phyloP scores from a whole-genome alignment of 2,329 filamentous ascomycete genomes.

The Aspergillus chevalieri region DNA sequence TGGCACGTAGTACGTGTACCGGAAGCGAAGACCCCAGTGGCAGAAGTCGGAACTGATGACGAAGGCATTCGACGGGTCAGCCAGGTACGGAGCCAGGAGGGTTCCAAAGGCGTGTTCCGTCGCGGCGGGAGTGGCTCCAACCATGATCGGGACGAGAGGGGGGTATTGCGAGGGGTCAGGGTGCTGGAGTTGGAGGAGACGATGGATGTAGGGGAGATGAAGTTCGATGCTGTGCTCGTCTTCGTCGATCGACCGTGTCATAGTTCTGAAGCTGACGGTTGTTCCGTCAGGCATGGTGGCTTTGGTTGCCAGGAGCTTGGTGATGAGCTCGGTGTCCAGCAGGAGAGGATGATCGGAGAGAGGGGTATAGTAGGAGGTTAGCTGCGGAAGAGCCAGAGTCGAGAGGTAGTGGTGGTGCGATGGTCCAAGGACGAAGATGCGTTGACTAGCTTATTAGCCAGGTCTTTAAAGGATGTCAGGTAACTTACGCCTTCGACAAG shows the following conservation, averaged over 20 bases:
- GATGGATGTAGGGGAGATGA: slow-evolving; percentile 91
- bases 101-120: slow-evolving; percentile 64
- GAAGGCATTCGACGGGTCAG: slow-evolving; percentile 68
- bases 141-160: slow-evolving; percentile 73
- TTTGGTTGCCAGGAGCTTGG: slow-evolving; percentile 27
- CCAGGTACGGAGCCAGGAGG: slow-evolving; percentile 70
- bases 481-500: slow-evolving; percentile 61
- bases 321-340: slow-evolving; percentile 39
- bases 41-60: slow-evolving; percentile 94
- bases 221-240: slow-evolving; percentile 93
- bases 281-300: slow-evolving; percentile 24
- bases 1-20: slow-evolving; percentile 72
- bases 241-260: slow-evolving; percentile 63
- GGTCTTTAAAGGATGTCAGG: background rate
- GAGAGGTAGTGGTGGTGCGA: slow-evolving; percentile 81
- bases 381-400: slow-evolving; percentile 69
- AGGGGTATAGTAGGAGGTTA: slow-evolving; percentile 47
- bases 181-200: slow-evolving; percentile 55
- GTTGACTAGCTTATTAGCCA: slow-evolving; percentile 51
- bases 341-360: slow-evolving; percentile 39
- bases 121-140: slow-evolving; percentile 64
- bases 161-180: slow-evolving; percentile 57
- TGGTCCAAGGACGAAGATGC: slow-evolving; percentile 85
- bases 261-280: slow-evolving; percentile 42
- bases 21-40: slow-evolving; percentile 84